Evolutionary conservation across 2,329 filamentous ascomycete genomes (phyloP), one percentile per base, ranked within the genome.

Genomic region (Aspergillus versicolor): DNA sequence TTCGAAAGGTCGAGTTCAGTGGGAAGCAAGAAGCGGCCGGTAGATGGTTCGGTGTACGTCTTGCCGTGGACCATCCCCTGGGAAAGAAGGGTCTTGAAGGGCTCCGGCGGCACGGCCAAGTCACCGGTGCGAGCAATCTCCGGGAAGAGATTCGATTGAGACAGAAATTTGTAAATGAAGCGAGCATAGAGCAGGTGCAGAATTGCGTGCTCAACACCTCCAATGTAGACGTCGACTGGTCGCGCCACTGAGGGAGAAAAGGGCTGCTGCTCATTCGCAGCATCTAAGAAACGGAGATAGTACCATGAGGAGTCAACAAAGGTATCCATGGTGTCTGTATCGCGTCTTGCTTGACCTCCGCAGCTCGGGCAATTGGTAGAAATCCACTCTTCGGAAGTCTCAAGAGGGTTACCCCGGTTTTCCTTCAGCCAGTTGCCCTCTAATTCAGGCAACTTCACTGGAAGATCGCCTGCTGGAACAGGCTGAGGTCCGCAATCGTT

Each of bases 241-340:
- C 94, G 81, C 15, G 78, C 77, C 6, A 63, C 52, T 4, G 68
- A 75, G n/a, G 85, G 75, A 1, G 84, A 85, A 61, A 95, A 86
- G 0, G 85, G 86, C 13, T 77, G 71, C 2, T 81, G 67, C 13
- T 78, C 63, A 63, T 94, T 92, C 17, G 85, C 78, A 1, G 89
- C 79, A 65, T 95, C 90, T 27, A 87, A 75, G 65, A 91, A 96
- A 12, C 91, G 84, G 75, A 92, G 85, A 68, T 88, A 96, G 73
- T 96, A 96, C 92, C 92, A 96, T 53, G 91, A 95, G 2, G 91
- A 96, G 75, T 96, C 92, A 59, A 96, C 92, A 75, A 96, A 96
- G 0, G 92, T 96, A 72, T 96, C 92, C 92, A 96, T 96, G 3
- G 92, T 96, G 71, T 96, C 92, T 0, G 92, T 96, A 63, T 96